Evolutionary conservation across 106 monocot species (phyloP), one percentile per base, ranked within the genome.

Genomic region (Alisma plantagoaquatica): DNA sequence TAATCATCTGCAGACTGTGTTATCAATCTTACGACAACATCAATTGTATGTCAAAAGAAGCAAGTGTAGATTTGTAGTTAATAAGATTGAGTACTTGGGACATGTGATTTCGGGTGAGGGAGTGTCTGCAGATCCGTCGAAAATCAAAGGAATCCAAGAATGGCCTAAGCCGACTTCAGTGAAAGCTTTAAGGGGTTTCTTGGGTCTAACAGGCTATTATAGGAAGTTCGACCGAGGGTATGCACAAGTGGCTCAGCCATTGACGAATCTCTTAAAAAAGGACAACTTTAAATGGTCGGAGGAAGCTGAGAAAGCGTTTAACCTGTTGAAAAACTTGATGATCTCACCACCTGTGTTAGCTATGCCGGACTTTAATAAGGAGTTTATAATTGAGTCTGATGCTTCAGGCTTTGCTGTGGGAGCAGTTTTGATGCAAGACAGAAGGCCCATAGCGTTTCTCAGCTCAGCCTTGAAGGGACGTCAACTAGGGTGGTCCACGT

Each of bases 181-280:
- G 6, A 59, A 43, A 25, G 26, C 19, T 1, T 24, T 59, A 3
- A 27, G 43, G 24, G 0, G 35, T 0, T 59, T 59, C 20, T 27
- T 59, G 6, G 59, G 59, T n/a, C 26, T 59, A 2, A 9, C 3
- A 8, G 43, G 59, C 3, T 59, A 59, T 29, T 45, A 59, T 44
- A 22, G 59, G 6, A 24, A 24, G 2, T 59, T 59, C 29, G 23
- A 44, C 4, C 10, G 2, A 3, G 15, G 20, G 9, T 59, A 43
- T 45, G 59, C 26, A 3, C 2, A 15, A 0, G 29, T 44, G 5
- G 43, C 26, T 0, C 3, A 1, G 9, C 59, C 59, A 2, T 6
- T 43, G n/a, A 59, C 41, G 0, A 22, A 8, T 1, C 10, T 59
- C 1, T 29, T 59, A 15, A 27, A 44, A 29, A 59, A 27, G 5